These are phyloP conservation scores for Fusarium subtropicale DNA, from an alignment of 2,329 filamentous ascomycete species.

Conservation along the genomic window DNA sequence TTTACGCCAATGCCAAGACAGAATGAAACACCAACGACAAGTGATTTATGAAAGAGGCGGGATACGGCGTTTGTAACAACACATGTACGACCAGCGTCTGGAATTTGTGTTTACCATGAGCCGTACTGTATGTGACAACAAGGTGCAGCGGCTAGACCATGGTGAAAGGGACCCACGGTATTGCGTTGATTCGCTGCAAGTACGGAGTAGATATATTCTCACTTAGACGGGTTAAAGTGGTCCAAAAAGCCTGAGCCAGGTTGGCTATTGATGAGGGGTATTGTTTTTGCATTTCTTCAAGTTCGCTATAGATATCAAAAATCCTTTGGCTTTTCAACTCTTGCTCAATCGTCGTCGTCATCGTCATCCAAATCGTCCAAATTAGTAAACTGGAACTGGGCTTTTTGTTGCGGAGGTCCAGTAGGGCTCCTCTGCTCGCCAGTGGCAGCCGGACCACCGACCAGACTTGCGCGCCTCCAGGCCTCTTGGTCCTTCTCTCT, in stretches of 20 bases:
- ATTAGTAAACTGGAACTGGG: conserved; percentile 67
- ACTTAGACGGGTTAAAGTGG: conserved; percentile 32
- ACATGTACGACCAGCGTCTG: conserved; percentile 50
- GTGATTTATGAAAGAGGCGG: conserved; percentile 39
- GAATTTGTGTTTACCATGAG: conserved; percentile 27
- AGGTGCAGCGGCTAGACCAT: conserved; percentile 10
- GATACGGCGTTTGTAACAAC: conserved; percentile 47
- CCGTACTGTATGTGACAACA: not conserved
- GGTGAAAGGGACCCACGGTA: conserved; percentile 5
- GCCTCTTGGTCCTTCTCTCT: conserved; percentile 57
- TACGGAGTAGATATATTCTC: conserved; percentile 32
- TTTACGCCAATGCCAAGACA: conserved; percentile 3
- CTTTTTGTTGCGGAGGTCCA: conserved; percentile 56
- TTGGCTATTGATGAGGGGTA: conserved; percentile 34
- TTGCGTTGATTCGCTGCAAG: conserved; percentile 29
- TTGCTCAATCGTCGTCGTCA: conserved; percentile 48
- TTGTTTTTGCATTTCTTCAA: conserved; percentile 27
- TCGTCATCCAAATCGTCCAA: conserved; percentile 64
- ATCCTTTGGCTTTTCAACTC: not conserved
- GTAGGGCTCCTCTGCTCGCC: conserved; percentile 44
- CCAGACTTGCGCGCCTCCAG: conserved; percentile 56
- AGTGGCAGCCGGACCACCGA: conserved; percentile 44
- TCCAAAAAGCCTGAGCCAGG: conserved; percentile 17
- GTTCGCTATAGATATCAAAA: conserved; percentile 36
- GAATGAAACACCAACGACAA: conserved; percentile 23